Conservation (phyloP, 139 green algal genomes). For the Ettlia oleoabundans region DNA sequence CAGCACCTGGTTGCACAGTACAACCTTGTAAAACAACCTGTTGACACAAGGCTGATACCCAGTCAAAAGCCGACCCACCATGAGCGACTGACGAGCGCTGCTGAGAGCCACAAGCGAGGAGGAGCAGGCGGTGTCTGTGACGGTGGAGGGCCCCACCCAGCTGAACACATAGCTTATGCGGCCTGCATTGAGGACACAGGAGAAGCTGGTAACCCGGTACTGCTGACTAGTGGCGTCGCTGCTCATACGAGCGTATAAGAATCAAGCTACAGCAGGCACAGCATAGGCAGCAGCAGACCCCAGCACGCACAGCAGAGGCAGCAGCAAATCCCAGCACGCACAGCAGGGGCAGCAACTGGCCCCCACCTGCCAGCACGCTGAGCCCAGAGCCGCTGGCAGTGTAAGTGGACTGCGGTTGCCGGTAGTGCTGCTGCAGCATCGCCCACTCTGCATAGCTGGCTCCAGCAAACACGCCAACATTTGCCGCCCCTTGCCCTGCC, state of each 20-base stretch:
- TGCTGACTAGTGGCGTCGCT: no score
- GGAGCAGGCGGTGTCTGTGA: conserved; percentile 87
- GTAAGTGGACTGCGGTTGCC: conserved; percentile 37
- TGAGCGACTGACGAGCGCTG: conserved; percentile 36
- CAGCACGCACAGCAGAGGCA: background rate
- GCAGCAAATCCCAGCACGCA: background rate
- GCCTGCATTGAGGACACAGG: conserved; percentile 68
- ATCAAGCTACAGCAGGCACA: no score
- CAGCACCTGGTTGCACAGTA: no score
- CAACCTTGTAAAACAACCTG: no score
- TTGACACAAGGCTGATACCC: no score
- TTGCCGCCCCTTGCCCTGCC: conserved; percentile 21
- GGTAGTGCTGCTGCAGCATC: conserved; percentile 24
- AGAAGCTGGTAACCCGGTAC: no score
- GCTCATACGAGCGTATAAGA: no score
- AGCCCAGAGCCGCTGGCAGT: conserved; percentile 53
- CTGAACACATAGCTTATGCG: conserved; percentile 77
- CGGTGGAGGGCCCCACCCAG: conserved; percentile 71
- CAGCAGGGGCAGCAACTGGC: background rate
- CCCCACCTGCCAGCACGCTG: conserved; percentile 35
- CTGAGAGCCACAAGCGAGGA: conserved; percentile 77
- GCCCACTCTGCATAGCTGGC: conserved; percentile 39
- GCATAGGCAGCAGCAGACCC: background rate
- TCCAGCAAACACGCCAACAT: conserved; percentile 78
- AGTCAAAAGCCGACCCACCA: background rate